Evolutionary conservation across 2,329 filamentous ascomycete species (phyloP).

Genomic region (Metarhizium brunneum): DNA sequence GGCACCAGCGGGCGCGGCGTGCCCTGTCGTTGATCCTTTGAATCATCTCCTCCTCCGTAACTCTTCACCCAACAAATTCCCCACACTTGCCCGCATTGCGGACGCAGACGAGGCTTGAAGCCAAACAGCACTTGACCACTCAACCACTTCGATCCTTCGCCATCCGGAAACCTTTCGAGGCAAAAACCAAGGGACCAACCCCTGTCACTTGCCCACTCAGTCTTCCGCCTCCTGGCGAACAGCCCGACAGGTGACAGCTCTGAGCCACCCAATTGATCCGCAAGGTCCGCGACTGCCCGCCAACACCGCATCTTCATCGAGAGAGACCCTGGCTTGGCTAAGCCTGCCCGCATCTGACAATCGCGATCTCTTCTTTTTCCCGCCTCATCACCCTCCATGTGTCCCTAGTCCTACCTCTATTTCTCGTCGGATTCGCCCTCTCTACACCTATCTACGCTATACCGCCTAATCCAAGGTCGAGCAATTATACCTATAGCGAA

Average conservation of each 20-base stretch:
- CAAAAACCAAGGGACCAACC: too few relatives aligned
- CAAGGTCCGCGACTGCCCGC: background rate
- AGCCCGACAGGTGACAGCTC: background rate
- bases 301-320: background rate
- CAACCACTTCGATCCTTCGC: background rate
- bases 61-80: background rate
- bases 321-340: slow-evolving; percentile 2
- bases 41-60: background rate
- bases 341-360: background rate
- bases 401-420: background rate
- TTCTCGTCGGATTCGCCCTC: background rate
- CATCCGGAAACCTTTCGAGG: too few relatives aligned
- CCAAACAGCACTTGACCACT: background rate
- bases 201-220: too few relatives aligned
- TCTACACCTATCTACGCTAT: background rate
- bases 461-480: background rate
- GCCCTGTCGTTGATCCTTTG: background rate
- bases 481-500: background rate
- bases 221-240: background rate
- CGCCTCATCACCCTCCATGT: background rate
- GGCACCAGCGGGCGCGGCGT: background rate
- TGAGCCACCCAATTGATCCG: background rate
- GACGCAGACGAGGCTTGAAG: background rate
- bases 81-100: background rate
- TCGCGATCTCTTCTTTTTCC: background rate